These are phyloP conservation scores for Selaginella tamariscina DNA, from an alignment of 75 land plant species.

Conservation along the genomic window DNA sequence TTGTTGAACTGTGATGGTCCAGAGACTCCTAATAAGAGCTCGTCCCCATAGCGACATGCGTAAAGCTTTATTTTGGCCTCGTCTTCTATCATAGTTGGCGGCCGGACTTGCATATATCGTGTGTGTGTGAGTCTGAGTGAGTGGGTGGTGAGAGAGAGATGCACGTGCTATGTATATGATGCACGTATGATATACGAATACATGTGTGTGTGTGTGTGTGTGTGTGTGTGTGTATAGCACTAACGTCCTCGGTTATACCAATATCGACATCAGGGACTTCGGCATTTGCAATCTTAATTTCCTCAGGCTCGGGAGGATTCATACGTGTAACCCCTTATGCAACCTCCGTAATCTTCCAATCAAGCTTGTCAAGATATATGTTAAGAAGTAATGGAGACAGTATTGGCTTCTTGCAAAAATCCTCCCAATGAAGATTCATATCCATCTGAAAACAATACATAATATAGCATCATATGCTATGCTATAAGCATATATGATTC, in stretches of 20 bases:
- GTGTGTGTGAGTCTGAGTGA: no score
- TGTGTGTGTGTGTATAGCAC: neutral
- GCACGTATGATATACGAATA: no score
- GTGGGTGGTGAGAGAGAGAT: no score
- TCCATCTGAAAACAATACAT: conserved; percentile 2
- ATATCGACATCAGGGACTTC: neutral
- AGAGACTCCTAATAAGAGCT: neutral
- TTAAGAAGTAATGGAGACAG: conserved; percentile 6
- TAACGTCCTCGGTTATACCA: neutral
- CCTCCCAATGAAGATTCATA: conserved; percentile 6
- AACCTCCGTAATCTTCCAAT: neutral
- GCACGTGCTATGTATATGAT: no score
- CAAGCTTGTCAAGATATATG: conserved; percentile 8
- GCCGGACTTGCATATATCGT: no score
- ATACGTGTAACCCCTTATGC: neutral
- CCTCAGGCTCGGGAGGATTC: neutral
- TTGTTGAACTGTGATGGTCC: neutral
- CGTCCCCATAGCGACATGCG: conserved; percentile 7
- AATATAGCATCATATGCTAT: no score
- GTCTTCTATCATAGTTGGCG: neutral
- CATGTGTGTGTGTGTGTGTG: no score
- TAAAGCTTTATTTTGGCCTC: neutral
- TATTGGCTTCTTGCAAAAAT: conserved; percentile 3
- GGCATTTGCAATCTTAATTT: neutral
- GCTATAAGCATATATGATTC: no score